Evolutionary conservation across 1,284 basidiomycete genomes (phyloP).

Genomic region (Trichosporon ovoides): DNA sequence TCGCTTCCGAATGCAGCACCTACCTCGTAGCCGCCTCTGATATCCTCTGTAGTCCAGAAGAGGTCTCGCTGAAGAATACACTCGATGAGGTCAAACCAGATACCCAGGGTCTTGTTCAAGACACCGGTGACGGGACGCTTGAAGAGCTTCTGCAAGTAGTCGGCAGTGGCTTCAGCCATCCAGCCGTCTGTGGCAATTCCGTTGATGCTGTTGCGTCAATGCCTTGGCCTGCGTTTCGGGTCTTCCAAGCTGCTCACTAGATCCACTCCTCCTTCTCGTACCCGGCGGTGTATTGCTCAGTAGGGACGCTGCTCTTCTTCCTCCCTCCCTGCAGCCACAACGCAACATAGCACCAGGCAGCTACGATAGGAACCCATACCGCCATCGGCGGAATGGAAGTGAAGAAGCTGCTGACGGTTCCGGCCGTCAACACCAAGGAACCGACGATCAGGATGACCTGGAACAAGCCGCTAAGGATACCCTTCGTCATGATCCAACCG

Average conservation of each 20-base stretch:
- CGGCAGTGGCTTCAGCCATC: conserved; percentile 25
- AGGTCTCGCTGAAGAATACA: conserved; percentile 38
- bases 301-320: conserved; percentile 6
- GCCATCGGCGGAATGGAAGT: conserved; percentile 13
- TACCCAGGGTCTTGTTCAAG: conserved; percentile 33
- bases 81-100: conserved; percentile 38
- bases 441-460: conserved; percentile 20
- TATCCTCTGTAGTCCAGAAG: conserved; percentile 26
- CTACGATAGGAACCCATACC: conserved; percentile 3
- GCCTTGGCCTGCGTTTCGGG: no score
- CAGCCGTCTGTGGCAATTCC: conserved; percentile 29
- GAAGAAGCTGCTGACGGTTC: conserved; percentile 1
- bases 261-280: conserved; percentile 26
- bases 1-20: neutral
- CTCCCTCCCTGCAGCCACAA: neutral
- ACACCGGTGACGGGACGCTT: conserved; percentile 31
- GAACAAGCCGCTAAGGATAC: conserved; percentile 1
- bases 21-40: conserved; percentile 25
- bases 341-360: neutral
- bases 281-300: conserved; percentile 2
- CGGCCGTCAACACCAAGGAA: conserved; percentile 19
- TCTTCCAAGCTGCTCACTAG: conserved; percentile 22
- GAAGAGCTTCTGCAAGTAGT: conserved; percentile 26
- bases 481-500: neutral
- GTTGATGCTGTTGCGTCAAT: conserved; percentile 26